phyloP scores from a whole-genome alignment of 2,329 filamentous ascomycete species.

The Ceratocystis harringtonii region DNA sequence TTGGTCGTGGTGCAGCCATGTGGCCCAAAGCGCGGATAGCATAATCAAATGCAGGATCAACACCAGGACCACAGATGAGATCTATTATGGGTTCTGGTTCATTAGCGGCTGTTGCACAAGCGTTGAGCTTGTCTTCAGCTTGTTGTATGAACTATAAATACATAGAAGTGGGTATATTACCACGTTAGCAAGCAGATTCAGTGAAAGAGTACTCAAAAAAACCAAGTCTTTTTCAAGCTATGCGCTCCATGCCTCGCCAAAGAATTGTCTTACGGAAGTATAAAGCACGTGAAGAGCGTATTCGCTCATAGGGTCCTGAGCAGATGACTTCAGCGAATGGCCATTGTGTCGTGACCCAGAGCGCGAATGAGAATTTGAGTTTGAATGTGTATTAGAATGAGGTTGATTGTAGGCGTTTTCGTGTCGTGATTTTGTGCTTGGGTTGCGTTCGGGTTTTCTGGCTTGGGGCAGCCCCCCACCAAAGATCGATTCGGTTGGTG shows the following conservation, averaged over 20 bases:
- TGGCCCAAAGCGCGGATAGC: constrained; percentile 85
- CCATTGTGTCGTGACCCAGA: constrained; percentile 44
- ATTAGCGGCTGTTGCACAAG: constrained; percentile 65
- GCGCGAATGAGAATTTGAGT: constrained; percentile 45
- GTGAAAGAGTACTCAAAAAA: too few relatives aligned
- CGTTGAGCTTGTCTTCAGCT: constrained; percentile 90
- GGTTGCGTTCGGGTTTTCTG: constrained; percentile 44
- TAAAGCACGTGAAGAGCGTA: constrained; percentile 94
- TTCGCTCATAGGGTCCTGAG: constrained; percentile 89
- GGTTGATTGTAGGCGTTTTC: constrained; percentile 53
- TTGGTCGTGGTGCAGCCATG: constrained; percentile 86
- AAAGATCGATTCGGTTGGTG: constrained; percentile 32
- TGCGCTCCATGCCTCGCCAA: neutral
- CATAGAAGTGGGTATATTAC: constrained; percentile 3
- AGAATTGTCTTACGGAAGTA: constrained; percentile 51
- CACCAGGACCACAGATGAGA: constrained; percentile 74
- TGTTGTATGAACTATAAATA: constrained; percentile 64
- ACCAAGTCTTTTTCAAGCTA: neutral
- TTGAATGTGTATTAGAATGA: too few relatives aligned
- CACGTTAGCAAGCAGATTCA: constrained; percentile 17
- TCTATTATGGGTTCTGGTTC: constrained; percentile 77
- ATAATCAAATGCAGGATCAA: constrained; percentile 82
- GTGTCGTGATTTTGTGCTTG: constrained; percentile 48
- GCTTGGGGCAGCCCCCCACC: constrained; percentile 27
- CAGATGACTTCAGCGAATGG: constrained; percentile 34